Evolutionary conservation across 495 filamentous ascomycete genomes (phyloP).

Genomic region (Penicillium tannophilum): DNA sequence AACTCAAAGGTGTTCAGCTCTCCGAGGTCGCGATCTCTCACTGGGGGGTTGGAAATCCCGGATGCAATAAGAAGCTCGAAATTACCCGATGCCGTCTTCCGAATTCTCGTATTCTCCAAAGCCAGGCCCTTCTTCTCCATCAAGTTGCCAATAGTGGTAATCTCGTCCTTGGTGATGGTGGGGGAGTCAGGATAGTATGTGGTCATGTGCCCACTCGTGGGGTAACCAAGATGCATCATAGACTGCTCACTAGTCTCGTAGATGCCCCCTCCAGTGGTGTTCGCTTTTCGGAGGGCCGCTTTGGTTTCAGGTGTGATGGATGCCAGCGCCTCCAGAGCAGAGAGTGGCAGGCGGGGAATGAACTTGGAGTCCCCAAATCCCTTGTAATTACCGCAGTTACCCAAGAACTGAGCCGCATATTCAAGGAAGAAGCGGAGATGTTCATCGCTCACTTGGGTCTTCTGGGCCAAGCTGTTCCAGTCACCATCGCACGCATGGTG

Average conservation of each 20-base stretch:
- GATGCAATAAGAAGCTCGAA: constrained; percentile 88
- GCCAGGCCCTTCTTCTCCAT: constrained; percentile 72
- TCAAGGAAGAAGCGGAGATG: constrained; percentile 77
- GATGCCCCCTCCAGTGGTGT: constrained; percentile 62
- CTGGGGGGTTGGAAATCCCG: constrained; percentile 57
- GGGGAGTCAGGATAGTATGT: constrained; percentile 92
- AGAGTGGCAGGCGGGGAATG: constrained; percentile 72
- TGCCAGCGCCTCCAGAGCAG: constrained; percentile 71
- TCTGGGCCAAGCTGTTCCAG: constrained; percentile 70
- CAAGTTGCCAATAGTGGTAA: constrained; percentile 69
- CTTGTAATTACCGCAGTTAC: constrained; percentile 94
- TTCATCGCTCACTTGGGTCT: constrained; percentile 69
- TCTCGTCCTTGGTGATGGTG: constrained; percentile 83
- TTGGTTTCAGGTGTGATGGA: constrained; percentile 60
- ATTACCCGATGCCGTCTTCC: constrained; percentile 68
- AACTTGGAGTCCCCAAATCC: constrained; percentile 95
- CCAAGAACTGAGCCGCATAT: constrained; percentile 87
- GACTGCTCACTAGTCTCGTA: constrained; percentile 66
- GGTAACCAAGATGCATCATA: constrained; percentile 84
- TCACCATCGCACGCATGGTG: constrained; percentile 74
- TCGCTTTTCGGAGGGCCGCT: constrained; percentile 62
- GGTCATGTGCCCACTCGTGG: constrained; percentile 79
- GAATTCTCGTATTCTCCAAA: constrained; percentile 86
- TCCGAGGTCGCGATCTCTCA: constrained; percentile 67
- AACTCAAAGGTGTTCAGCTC: constrained; percentile 67